A percentile compares a stretch with the other conserved stretches of the same genome.
Evolutionary conservation across 78 protist genomes (phyloP).

Genomic region (Capsaspora owczarzaki): DNA sequence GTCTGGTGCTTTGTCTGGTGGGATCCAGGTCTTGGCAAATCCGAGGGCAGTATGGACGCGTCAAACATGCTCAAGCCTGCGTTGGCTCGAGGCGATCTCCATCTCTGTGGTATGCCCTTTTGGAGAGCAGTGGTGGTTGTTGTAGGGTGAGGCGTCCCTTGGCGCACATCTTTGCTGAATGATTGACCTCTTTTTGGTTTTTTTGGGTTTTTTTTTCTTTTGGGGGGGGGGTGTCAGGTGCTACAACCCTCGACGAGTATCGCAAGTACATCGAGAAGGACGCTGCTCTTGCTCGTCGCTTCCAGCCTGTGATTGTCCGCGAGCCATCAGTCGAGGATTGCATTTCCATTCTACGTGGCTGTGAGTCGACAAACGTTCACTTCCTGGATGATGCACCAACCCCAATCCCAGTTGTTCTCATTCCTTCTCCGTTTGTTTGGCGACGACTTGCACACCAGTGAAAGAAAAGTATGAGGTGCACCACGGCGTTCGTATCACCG

Average conservation of each 20-base stretch:
- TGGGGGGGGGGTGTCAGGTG: constrained; percentile 82
- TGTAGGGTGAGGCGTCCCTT: too few species aligned
- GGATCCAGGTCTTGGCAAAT: background rate
- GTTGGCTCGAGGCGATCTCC: constrained; percentile 97
- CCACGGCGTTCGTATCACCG: constrained; percentile 91
- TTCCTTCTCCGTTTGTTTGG: background rate
- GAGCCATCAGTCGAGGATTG: constrained; percentile 93
- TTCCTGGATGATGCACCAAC: background rate
- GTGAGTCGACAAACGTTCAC: background rate
- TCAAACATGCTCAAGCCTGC: constrained; percentile 96
- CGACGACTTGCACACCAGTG: constrained; percentile 6
- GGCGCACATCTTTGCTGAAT: background rate
- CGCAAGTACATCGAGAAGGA: constrained; percentile 93
- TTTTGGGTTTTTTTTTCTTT: background rate
- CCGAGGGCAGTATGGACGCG: constrained; percentile 90
- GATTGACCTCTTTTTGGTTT: background rate
- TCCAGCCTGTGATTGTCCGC: constrained; percentile 82
- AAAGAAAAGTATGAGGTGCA: constrained; percentile 77
- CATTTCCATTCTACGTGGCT: constrained; percentile 94
- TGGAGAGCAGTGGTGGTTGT: background rate
- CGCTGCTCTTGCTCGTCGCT: constrained; percentile 95
- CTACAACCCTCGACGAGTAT: constrained; percentile 97
- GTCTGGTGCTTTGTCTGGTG: background rate
- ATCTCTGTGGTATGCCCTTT: background rate
- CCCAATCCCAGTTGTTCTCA: background rate